Base-by-base conservation (phyloP, 2,329 filamentous ascomycete genomes). In the Epichloe sp. region DNA sequence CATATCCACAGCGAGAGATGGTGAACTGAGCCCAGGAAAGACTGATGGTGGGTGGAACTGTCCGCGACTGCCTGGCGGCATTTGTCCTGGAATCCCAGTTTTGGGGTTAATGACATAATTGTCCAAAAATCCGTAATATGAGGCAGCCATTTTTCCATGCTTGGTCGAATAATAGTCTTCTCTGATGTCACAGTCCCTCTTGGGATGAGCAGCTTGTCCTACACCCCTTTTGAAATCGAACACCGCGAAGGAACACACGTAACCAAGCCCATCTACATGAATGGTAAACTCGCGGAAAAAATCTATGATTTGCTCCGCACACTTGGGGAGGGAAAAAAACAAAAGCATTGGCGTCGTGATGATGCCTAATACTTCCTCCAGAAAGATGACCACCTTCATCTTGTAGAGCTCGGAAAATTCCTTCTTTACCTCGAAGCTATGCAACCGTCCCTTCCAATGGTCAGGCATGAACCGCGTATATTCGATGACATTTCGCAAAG, bases 261-360 rank as follows among this genome's bases (percentile, higher is more conserved):
- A 91, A 21, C 93, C 93, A 37, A 98, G 77, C 0, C 93, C 93
- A 62, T 98, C 93, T 15, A 98, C 91, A 59, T 98, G 90, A 21
- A 98, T 83, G 0, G 93, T 97, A 59, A 97, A 96, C 64, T 98
- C 93, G 40, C 93, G 83, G 72, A 98, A 97, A 68, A 98, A 98
- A 68, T 98, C 93, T 53, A 97, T 84, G 56, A 98, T 85, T 53
- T 90, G 87, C 58, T 97, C 91, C 63, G 86, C 91, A 65, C 87
- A 94, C 58, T 83, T 85, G 0, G 90, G 88, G 36, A 97, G 75
- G 54, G 21, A 23, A 87, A 90, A 62, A 87, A 85, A 70, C 12
- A 98, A 77, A 42, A 98, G 79, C 60, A 95, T 83, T 0, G 93
- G 93, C 0, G 91, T 95, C 52, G 95, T 84, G 50, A 97, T 79